phyloP scores from a whole-genome alignment of 2,329 filamentous ascomycete species.

The Aspergillus sp. region DNA sequence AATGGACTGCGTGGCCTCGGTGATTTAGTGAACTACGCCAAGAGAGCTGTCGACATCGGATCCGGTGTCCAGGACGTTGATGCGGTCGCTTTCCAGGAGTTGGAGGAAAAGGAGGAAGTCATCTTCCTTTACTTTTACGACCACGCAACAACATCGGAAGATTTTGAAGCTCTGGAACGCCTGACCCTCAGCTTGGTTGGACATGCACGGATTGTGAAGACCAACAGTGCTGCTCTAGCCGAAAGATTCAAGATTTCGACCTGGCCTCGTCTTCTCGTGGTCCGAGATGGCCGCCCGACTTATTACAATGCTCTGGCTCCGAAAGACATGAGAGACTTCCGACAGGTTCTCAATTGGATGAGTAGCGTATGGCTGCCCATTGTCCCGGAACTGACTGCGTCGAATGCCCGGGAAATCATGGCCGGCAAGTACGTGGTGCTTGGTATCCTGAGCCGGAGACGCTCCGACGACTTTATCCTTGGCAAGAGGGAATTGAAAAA shows the following conservation, averaged over 20 bases:
- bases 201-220: slow-evolving; percentile 88
- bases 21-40: slow-evolving; percentile 78
- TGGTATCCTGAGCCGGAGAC: slow-evolving; percentile 73
- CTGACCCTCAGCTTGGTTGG: slow-evolving; percentile 83
- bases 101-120: slow-evolving; percentile 91
- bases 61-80: slow-evolving; percentile 75
- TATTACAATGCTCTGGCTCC: slow-evolving; percentile 87
- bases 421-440: slow-evolving; percentile 90
- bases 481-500: slow-evolving; percentile 89
- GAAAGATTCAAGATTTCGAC: slow-evolving; percentile 91
- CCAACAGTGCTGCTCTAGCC: slow-evolving; percentile 66
- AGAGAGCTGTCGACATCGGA: slow-evolving; percentile 73
- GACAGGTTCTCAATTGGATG: slow-evolving; percentile 84
- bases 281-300: slow-evolving; percentile 77
- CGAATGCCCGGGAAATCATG: slow-evolving; percentile 93
- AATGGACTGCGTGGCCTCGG: slow-evolving; percentile 84
- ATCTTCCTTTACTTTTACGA: slow-evolving; percentile 98
- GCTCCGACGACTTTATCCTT: slow-evolving; percentile 68
- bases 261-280: slow-evolving; percentile 88
- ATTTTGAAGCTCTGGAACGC: slow-evolving; percentile 81
- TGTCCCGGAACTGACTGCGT: slow-evolving; percentile 84
- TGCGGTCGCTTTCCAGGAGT: slow-evolving; percentile 64
- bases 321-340: slow-evolving; percentile 83
- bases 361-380: slow-evolving; percentile 92
- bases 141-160: slow-evolving; percentile 84